phyloP scores from a whole-genome alignment of 2,329 filamentous ascomycete genomes.

The Onygena corvina region DNA sequence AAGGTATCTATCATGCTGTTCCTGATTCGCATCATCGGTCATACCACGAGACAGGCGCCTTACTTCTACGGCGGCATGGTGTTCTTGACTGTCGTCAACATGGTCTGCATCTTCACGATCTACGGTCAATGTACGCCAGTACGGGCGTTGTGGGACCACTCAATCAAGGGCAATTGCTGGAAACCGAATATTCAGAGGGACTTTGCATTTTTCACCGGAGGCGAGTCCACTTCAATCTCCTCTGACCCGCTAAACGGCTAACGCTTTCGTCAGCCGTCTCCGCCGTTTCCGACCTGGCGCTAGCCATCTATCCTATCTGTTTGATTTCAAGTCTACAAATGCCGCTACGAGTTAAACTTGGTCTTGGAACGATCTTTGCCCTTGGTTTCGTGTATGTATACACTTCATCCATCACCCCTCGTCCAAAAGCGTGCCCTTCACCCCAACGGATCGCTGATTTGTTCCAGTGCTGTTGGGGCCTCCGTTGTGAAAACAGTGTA shows the following conservation, averaged over 20 bases:
- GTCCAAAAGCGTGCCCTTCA: no score
- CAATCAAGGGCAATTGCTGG: slow-evolving; percentile 9
- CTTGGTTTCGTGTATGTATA: slow-evolving; percentile 10
- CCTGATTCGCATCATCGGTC: slow-evolving; percentile 11
- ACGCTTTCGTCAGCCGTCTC: slow-evolving; percentile 8
- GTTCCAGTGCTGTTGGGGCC: slow-evolving; percentile 8
- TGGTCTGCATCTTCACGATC: slow-evolving; percentile 8
- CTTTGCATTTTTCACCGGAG: slow-evolving; percentile 8
- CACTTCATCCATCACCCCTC: neutral
- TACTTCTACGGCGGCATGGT: slow-evolving; percentile 9
- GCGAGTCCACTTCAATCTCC: neutral
- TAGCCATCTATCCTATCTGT: slow-evolving; percentile 11
- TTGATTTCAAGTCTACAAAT: slow-evolving; percentile 11
- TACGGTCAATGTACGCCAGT: slow-evolving; percentile 11
- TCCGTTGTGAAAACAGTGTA: slow-evolving; percentile 12
- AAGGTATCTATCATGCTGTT: slow-evolving; percentile 12
- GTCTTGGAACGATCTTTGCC: slow-evolving; percentile 6
- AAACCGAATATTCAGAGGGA: slow-evolving; percentile 9
- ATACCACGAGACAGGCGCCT: slow-evolving; percentile 5
- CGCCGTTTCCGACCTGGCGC: slow-evolving; percentile 10
- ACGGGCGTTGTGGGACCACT: slow-evolving; percentile 8
- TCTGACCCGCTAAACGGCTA: neutral
- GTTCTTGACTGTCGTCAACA: slow-evolving; percentile 10
- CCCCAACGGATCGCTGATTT: neutral
- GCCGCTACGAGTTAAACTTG: slow-evolving; percentile 8